Evolutionary conservation across 805 yeast species (phyloP), one percentile per base, ranked within the genome.

Genomic region (Wickerhamomyces queroliae): DNA sequence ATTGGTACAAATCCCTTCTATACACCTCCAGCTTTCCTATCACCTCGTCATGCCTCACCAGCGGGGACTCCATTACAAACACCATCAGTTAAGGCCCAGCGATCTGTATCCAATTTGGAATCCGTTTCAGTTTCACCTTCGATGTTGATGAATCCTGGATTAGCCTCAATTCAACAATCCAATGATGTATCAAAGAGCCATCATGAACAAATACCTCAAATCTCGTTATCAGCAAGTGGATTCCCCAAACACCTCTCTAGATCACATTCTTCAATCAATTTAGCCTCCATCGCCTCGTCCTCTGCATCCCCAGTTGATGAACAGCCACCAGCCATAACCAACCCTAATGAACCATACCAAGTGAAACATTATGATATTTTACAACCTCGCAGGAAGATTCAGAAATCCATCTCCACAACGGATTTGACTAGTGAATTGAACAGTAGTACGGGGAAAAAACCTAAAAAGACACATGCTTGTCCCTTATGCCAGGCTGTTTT

Each of bases 401-500:
- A 33, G 22, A 47, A 50, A 25, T 48, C 56, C 2, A 46, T 46
- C 20, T 47, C 55, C 2, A 34, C 54, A 2, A 46, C 49, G 4
- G 42, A 45, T n/a, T 27, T 53, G 3, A 18, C 40, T 12, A 38
- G 44, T 45, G 27, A 47, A 42, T 29, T 61, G 55, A 41, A 36
- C 5, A 36, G 33, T 13, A 35, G 31, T 37, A 36, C 19, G 17
- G 64, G 48, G 63, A 66, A 38, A 69, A 72, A 54, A 26, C 47
- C 47, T 36, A 78, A 76, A 51, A 80, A 79, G 56, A 66, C 68
- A 37, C 85, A 80, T 56, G 69, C 68, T 46, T 80, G 88, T 60
- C 84, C 84, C 2, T 55, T 78, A 31, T 79, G 87, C 53, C 76
- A 72, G 35, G 69, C 78, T 29, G 59, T 72, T 37, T 80, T 80